A percentile compares a stretch with the other conserved stretches of the same genome.
Evolutionary conservation across 805 yeast species (phyloP).

Genomic region (Hanseniaspora meyeri): DNA sequence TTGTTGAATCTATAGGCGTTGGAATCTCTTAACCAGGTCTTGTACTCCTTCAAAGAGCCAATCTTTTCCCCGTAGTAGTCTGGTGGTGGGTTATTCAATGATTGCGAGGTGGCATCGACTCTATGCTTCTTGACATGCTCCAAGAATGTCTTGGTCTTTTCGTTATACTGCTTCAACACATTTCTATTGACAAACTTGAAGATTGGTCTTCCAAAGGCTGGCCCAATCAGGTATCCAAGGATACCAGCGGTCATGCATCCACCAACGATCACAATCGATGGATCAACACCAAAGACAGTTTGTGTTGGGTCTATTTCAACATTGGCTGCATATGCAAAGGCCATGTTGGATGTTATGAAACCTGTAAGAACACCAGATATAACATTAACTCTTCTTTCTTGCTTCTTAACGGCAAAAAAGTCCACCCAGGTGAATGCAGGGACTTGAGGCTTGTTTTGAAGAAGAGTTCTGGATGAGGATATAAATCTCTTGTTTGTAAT

Average conservation of each 20-base stretch:
- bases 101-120: slow-evolving; percentile 84
- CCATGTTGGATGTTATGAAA: slow-evolving; percentile 46
- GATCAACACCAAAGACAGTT: slow-evolving; percentile 75
- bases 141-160: slow-evolving; percentile 63
- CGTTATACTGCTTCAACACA: slow-evolving; percentile 35
- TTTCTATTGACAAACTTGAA: slow-evolving; percentile 39
- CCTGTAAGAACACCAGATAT: slow-evolving; percentile 60
- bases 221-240: slow-evolving; percentile 73
- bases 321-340: slow-evolving; percentile 69
- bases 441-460: not conserved
- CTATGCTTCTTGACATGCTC: slow-evolving; percentile 63
- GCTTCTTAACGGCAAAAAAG: slow-evolving; percentile 63
- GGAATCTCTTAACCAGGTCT: slow-evolving; percentile 93
- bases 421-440: slow-evolving; percentile 56
- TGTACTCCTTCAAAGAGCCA: slow-evolving; percentile 70
- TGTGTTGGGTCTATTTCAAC: slow-evolving; percentile 81
- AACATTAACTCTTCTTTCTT: slow-evolving; percentile 57
- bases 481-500: not conserved
- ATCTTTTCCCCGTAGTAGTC: slow-evolving; percentile 97
- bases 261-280: slow-evolving; percentile 67
- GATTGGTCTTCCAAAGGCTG: slow-evolving; percentile 53
- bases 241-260: slow-evolving; percentile 62
- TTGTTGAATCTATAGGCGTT: slow-evolving; percentile 78
- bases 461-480: not conserved
- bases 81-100: slow-evolving; percentile 91